Evolutionary conservation across 768 basidiomycete species (phyloP).

Genomic region (Lentinula aciculospora): DNA sequence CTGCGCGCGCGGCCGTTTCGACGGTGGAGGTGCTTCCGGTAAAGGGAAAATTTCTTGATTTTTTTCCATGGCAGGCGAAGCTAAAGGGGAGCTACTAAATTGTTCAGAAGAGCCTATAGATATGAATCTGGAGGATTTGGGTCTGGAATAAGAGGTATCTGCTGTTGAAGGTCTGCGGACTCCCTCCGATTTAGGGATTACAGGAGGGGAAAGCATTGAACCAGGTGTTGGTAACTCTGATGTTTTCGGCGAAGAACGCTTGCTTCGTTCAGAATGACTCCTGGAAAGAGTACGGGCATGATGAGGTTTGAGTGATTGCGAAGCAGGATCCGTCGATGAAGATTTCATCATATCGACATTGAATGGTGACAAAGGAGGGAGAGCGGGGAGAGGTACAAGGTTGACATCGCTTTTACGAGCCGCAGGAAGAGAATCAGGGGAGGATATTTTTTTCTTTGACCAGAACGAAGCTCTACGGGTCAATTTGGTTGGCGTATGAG

Average conservation of each 20-base stretch:
- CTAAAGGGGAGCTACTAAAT: constrained; percentile 5
- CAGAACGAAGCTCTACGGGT: constrained; percentile 65
- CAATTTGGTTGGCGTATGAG: constrained; percentile 31
- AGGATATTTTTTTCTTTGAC: constrained; percentile 41
- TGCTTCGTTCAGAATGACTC: constrained; percentile 33
- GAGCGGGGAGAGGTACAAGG: constrained; percentile 29
- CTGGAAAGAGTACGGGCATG: constrained; percentile 32
- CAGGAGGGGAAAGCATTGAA: not conserved
- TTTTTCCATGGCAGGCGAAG: constrained; percentile 12
- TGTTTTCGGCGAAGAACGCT: not conserved
- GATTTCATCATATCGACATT: constrained; percentile 23
- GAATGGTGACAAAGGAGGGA: constrained; percentile 40
- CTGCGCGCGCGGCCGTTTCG: constrained; percentile 24
- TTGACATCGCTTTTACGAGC: constrained; percentile 1
- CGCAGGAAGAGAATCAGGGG: constrained; percentile 6
- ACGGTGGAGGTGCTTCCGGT: constrained; percentile 13
- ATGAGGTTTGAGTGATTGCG: constrained; percentile 10
- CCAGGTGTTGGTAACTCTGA: not conserved
- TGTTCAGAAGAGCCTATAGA: constrained; percentile 3
- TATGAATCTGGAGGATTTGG: not conserved
- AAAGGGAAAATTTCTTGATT: not conserved
- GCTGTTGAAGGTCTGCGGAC: constrained; percentile 8
- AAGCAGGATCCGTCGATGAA: constrained; percentile 7
- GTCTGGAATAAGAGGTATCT: not conserved
- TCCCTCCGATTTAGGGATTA: not conserved